phyloP scores from a whole-genome alignment of 441 rosid species.

The Aleurites moluccanus region DNA sequence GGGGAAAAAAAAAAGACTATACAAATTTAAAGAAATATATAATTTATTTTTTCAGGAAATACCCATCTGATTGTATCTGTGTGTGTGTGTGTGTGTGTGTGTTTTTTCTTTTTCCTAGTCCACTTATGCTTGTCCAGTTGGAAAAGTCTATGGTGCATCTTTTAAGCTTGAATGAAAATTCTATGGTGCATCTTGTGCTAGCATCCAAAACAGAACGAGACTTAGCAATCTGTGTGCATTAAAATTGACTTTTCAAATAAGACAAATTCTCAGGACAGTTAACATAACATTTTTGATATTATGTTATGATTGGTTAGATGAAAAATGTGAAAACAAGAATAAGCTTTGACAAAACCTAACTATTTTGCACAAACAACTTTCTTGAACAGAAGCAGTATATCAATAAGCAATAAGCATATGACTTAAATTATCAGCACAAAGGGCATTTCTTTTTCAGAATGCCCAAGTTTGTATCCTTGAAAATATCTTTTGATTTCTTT shows the following conservation, averaged over 20 bases:
- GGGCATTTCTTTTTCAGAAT: too few species aligned
- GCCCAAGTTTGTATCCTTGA: too few species aligned
- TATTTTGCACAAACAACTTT: neutral
- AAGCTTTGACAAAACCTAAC: neutral
- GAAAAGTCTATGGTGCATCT: neutral
- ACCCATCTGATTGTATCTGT: neutral
- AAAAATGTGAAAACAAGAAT: neutral
- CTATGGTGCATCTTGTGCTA: neutral
- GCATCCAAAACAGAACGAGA: slow-evolving; percentile 5
- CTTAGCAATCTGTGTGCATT: neutral
- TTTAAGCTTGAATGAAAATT: neutral
- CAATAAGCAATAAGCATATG: neutral
- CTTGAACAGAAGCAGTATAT: neutral
- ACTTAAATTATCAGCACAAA: neutral
- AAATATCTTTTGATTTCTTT: too few species aligned
- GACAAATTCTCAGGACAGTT: neutral
- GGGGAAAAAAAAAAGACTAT: neutral
- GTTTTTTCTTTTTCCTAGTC: neutral
- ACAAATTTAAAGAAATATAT: neutral
- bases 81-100: neutral
- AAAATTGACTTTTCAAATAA: neutral
- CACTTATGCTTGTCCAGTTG: neutral
- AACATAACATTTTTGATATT: neutral
- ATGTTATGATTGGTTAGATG: neutral
- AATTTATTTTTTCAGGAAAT: neutral